These are phyloP conservation scores for Perilla frutescens DNA, from an alignment of 257 asterid genomes.

Conservation along the genomic window DNA sequence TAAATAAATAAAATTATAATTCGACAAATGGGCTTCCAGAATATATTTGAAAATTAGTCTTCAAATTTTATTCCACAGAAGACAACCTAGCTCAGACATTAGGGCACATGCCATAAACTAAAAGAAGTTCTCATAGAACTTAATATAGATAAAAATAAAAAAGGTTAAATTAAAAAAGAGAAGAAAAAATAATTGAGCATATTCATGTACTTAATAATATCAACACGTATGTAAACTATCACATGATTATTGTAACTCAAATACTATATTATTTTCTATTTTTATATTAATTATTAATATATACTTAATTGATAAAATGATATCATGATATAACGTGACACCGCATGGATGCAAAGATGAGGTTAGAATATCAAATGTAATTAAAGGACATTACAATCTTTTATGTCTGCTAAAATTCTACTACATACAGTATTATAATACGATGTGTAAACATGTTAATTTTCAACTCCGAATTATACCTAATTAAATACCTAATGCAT, in stretches of 20 bases:
- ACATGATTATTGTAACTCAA: neutral
- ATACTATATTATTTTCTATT: neutral
- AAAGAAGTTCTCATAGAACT: neutral
- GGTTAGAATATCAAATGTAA: no score
- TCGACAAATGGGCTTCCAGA: constrained; percentile 22
- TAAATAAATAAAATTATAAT: neutral
- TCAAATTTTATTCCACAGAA: neutral
- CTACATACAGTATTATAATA: neutral
- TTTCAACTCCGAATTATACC: constrained; percentile 31
- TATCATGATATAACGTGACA: no score
- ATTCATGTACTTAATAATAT: no score
- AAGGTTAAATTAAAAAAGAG: no score
- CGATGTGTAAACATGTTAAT: neutral
- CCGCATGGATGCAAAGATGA: no score
- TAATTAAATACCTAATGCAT: constrained; percentile 39
- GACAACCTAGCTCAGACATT: neutral
- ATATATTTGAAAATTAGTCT: constrained; percentile 16
- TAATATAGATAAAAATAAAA: neutral
- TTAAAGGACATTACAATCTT: neutral
- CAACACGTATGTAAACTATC: no score
- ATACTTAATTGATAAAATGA: no score
- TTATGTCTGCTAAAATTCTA: constrained; percentile 11
- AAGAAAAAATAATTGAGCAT: no score
- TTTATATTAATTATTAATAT: neutral
- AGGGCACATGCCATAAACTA: neutral